These are phyloP conservation scores for Aspergillus nidulans DNA, from an alignment of 495 filamentous ascomycete genomes.

Conservation along the genomic window DNA sequence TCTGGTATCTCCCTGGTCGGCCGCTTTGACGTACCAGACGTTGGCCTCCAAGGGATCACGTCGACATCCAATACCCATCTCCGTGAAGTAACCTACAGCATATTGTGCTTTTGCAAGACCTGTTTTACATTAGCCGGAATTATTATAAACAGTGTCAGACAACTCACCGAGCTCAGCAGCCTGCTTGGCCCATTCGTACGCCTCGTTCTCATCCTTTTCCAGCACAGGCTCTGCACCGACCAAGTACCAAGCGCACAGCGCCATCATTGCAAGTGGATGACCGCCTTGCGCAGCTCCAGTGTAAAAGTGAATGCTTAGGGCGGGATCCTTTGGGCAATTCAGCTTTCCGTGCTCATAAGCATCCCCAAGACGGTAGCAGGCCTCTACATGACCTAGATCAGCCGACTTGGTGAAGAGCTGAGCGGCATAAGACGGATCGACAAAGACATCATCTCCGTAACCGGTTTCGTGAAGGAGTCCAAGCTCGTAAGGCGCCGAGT, in stretches of 20 bases:
- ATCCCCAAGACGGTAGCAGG: conserved; percentile 84
- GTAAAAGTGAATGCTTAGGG: conserved; percentile 95
- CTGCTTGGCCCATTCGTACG: conserved; percentile 89
- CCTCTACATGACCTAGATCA: conserved; percentile 82
- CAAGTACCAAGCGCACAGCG: conserved; percentile 97
- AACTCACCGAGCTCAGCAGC: conserved; percentile 78
- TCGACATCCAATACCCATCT: conserved; percentile 95
- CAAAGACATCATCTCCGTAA: conserved; percentile 88
- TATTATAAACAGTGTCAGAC: neutral
- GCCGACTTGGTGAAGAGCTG: conserved; percentile 93
- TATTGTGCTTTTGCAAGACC: conserved; percentile 92
- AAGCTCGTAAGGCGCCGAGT: conserved; percentile 86
- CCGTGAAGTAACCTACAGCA: conserved; percentile 93
- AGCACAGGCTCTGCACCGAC: conserved; percentile 90
- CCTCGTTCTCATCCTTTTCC: conserved; percentile 92
- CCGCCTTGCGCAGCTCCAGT: conserved; percentile 82
- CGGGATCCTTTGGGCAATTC: conserved; percentile 83
- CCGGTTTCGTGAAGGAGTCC: conserved; percentile 83
- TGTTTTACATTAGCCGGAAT: conserved; percentile 25
- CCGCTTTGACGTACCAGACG: conserved; percentile 96
- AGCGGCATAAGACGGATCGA: conserved; percentile 83
- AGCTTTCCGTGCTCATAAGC: conserved; percentile 93
- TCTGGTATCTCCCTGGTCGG: conserved; percentile 85
- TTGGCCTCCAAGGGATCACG: conserved; percentile 93
- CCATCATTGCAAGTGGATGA: conserved; percentile 94